These are phyloP conservation scores for Pyrenochaeta sp. DNA, from an alignment of 2,329 filamentous ascomycete species.

Conservation along the genomic window DNA sequence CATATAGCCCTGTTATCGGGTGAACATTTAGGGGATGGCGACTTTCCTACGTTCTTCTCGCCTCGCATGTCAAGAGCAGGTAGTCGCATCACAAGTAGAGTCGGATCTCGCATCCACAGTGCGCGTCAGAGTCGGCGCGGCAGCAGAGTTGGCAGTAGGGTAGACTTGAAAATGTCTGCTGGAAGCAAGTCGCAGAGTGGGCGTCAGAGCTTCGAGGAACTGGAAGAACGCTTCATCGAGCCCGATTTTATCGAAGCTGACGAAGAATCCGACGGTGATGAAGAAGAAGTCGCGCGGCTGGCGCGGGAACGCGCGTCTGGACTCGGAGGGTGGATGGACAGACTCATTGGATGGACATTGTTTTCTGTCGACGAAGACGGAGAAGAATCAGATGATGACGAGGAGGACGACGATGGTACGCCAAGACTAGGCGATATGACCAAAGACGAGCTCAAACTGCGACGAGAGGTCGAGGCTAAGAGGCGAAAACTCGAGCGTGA, in stretches of 20 bases:
- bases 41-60: constrained; percentile 42
- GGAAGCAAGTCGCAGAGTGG: constrained; percentile 26
- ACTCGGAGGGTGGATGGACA: constrained; percentile 65
- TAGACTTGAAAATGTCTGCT: constrained; percentile 49
- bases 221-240: constrained; percentile 39
- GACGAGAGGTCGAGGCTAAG: constrained; percentile 48
- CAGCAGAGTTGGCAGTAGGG: constrained; percentile 45
- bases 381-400: constrained; percentile 41
- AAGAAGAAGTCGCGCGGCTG: constrained; percentile 62
- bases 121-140: constrained; percentile 49
- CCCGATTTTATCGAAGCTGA: constrained; percentile 62
- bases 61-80: constrained; percentile 40
- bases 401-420: constrained; percentile 28
- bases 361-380: constrained; percentile 63
- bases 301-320: constrained; percentile 63
- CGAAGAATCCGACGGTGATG: constrained; percentile 56
- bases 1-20: constrained; percentile 43
- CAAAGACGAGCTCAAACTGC: constrained; percentile 49
- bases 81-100: constrained; percentile 49
- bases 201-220: constrained; percentile 44
- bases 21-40: constrained; percentile 45
- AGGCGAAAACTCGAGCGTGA: constrained; percentile 47
- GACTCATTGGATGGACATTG: constrained; percentile 65
- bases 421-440: constrained; percentile 41
- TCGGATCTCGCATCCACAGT: constrained; percentile 50